Percentiles rank a stretch among this genome's conserved stretches.
Conservation (phyloP, 2,329 filamentous ascomycete genomes). For the Fusarium sp. region DNA sequence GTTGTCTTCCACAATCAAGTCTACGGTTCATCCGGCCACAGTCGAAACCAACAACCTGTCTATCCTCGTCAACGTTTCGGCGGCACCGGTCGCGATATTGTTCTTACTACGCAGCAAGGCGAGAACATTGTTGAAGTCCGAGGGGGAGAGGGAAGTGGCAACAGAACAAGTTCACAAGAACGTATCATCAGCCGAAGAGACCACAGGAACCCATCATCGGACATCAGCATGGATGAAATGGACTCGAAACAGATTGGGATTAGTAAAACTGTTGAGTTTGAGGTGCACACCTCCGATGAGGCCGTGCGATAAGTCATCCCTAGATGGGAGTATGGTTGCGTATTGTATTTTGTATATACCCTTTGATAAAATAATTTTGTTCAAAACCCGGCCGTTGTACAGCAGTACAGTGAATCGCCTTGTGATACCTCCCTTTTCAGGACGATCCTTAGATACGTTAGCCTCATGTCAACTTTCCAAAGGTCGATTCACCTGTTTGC, state of each 20-base stretch:
- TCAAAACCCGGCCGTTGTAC: not conserved
- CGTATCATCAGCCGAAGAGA: slow-evolving; percentile 36
- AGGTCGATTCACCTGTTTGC: not conserved
- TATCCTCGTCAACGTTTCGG: slow-evolving; percentile 29
- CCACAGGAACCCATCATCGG: slow-evolving; percentile 32
- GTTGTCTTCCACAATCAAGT: slow-evolving; percentile 45
- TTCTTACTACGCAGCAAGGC: slow-evolving; percentile 36
- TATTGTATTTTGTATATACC: not conserved
- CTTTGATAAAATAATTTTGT: not conserved
- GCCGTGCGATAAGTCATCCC: not conserved
- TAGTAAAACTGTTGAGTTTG: slow-evolving; percentile 40
- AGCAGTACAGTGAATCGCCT: accelerated
- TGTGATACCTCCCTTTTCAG: not conserved
- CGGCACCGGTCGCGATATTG: slow-evolving; percentile 20
- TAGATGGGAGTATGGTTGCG: not conserved
- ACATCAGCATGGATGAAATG: slow-evolving; percentile 43
- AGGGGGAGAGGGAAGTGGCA: slow-evolving; percentile 16
- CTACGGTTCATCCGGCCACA: slow-evolving; percentile 39
- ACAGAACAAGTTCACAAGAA: slow-evolving; percentile 39
- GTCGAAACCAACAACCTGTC: slow-evolving; percentile 12
- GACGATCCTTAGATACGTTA: not conserved
- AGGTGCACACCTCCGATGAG: slow-evolving; percentile 31
- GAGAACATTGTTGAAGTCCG: slow-evolving; percentile 41
- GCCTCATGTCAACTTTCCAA: accelerated
- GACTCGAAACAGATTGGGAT: slow-evolving; percentile 38